phyloP scores from a whole-genome alignment of 2,329 filamentous ascomycete species.

The Fusarium lateritium region DNA sequence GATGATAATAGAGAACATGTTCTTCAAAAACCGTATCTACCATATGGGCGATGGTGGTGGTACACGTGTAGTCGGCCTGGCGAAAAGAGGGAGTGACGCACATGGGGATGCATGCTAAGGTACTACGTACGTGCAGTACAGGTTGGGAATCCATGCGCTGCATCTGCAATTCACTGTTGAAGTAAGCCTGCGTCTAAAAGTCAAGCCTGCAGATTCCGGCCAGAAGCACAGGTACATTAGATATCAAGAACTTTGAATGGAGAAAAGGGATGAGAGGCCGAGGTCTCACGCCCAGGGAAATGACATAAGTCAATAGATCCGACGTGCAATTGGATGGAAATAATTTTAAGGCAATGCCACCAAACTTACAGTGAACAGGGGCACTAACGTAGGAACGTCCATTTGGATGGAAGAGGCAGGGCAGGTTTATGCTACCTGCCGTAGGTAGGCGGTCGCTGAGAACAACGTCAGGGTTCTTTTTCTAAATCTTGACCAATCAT shows the following conservation, averaged over 20 bases:
- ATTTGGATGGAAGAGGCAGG: conserved; percentile 24
- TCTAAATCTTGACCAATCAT: conserved; percentile 44
- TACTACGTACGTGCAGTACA: background rate
- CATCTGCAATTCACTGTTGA: background rate
- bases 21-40: background rate
- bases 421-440: conserved; percentile 40
- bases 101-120: conserved; percentile 23
- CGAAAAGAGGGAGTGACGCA: conserved; percentile 27
- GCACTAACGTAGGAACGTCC: conserved; percentile 24
- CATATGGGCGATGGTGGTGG: background rate
- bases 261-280: background rate
- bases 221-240: background rate
- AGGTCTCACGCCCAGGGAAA: conserved; percentile 10
- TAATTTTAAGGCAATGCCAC: conserved; percentile 23
- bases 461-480: conserved; percentile 45
- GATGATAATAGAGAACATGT: background rate
- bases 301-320: conserved; percentile 12
- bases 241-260: background rate
- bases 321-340: conserved; percentile 15
- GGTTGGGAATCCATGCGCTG: conserved; percentile 6
- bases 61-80: conserved; percentile 16
- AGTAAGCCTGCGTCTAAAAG: background rate
- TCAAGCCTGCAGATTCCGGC: background rate
- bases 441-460: conserved; percentile 39
- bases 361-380: conserved; percentile 13